Evolutionary conservation across 108 stramenopile genomes (phyloP).

Genomic region (Fistulifera solaris): DNA sequence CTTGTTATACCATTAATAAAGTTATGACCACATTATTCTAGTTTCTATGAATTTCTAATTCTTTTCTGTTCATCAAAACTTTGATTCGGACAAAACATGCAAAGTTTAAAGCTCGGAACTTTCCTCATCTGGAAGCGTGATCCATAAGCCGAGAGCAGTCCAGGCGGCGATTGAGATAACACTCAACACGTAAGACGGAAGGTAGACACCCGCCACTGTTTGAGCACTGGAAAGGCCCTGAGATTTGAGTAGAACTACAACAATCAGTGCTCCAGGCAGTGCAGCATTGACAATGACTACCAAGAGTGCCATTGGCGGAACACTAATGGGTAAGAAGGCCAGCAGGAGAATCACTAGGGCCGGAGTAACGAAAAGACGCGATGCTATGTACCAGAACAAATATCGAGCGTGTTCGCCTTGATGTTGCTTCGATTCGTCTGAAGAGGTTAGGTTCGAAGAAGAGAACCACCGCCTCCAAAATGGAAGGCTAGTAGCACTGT

Average conservation of each 20-base stretch:
- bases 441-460: conserved; percentile 16
- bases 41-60: too few species aligned
- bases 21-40: too few species aligned
- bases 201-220: conserved; percentile 48
- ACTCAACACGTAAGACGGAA: conserved; percentile 46
- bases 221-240: conserved; percentile 39
- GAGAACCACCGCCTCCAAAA: conserved; percentile 16
- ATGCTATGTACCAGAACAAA: conserved; percentile 51
- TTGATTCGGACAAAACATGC: too few species aligned
- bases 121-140: conserved; percentile 42
- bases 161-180: conserved; percentile 64
- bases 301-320: conserved; percentile 48
- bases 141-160: conserved; percentile 52
- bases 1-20: too few species aligned
- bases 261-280: conserved; percentile 50
- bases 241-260: conserved; percentile 55
- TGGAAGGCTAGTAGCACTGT: conserved; percentile 12
- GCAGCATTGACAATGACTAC: conserved; percentile 55
- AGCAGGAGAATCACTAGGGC: conserved; percentile 41
- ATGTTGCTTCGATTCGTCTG: conserved; percentile 9
- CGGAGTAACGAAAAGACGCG: conserved; percentile 48
- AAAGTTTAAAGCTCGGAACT: conserved; percentile 3
- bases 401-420: conserved; percentile 24
- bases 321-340: conserved; percentile 25
- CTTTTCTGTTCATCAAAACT: too few species aligned